These are phyloP conservation scores for Thelonectria discophora DNA, from an alignment of 2,329 filamentous ascomycete species.

Conservation along the genomic window DNA sequence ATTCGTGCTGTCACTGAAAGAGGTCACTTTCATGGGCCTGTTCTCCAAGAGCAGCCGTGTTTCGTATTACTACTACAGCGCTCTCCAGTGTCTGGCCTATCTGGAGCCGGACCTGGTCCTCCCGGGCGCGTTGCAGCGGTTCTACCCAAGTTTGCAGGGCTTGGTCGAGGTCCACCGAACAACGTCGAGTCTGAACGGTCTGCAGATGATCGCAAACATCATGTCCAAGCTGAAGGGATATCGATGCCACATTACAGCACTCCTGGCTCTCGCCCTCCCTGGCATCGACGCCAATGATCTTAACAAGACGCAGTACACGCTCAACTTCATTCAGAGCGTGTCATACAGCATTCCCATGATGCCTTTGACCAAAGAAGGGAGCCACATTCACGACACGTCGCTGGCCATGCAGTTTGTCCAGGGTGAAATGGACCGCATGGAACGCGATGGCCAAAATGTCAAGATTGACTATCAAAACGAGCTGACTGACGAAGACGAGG, in stretches of 20 bases:
- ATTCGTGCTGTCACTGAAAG: conserved; percentile 87
- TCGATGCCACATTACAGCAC: conserved; percentile 91
- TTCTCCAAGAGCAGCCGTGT: conserved; percentile 95
- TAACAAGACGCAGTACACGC: conserved; percentile 92
- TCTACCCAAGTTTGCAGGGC: conserved; percentile 96
- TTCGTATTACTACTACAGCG: conserved; percentile 90
- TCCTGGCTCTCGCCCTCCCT: conserved; percentile 90
- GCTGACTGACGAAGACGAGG: conserved; percentile 85
- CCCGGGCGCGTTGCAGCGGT: conserved; percentile 91
- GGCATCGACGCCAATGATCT: conserved; percentile 98
- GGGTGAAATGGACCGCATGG: conserved; percentile 92
- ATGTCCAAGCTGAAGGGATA: conserved; percentile 97
- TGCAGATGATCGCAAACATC: conserved; percentile 90
- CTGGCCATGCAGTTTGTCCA: conserved; percentile 94
- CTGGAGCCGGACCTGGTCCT: conserved; percentile 92
- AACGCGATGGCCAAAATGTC: conserved; percentile 84
- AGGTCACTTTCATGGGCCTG: conserved; percentile 97
- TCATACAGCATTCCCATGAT: conserved; percentile 96
- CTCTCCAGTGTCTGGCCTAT: conserved; percentile 87
- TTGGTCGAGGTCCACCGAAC: conserved; percentile 97
- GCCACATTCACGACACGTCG: conserved; percentile 75
- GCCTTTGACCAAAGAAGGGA: conserved; percentile 69
- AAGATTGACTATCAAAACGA: conserved; percentile 86
- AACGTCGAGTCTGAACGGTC: conserved; percentile 87
- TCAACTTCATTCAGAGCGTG: conserved; percentile 94